Conservation (phyloP, 306 rosid genomes). For the barrel medic (Medicago truncatula) region MtrunA17r5.0-ANR NC_053043.1:15883001-15883500, state of each 20-base stretch:
- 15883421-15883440: not conserved
- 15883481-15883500: not conserved
- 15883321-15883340: constrained; percentile 67
- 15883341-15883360: constrained; percentile 82
- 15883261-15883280: constrained; percentile 80
- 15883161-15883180: too few species aligned
- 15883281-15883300: constrained; percentile 88
- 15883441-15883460: not conserved
- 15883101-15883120: not conserved
- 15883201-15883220: too few species aligned
- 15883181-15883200: too few species aligned
- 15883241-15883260: constrained; percentile 84
- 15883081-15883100: not conserved
- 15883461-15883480: constrained; percentile 4
- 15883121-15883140: too few species aligned
- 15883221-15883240: constrained; percentile 9
- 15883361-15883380: constrained; percentile 83
- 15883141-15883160: too few species aligned
- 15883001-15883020: not conserved
- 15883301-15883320: constrained; percentile 88
- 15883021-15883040: not conserved
- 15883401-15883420: not conserved
- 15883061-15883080: not conserved
- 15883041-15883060: not conserved
- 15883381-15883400: constrained; percentile 39